phyloP scores from a whole-genome alignment of 179 eudicot species.

The Beta lomatogona region DNA sequence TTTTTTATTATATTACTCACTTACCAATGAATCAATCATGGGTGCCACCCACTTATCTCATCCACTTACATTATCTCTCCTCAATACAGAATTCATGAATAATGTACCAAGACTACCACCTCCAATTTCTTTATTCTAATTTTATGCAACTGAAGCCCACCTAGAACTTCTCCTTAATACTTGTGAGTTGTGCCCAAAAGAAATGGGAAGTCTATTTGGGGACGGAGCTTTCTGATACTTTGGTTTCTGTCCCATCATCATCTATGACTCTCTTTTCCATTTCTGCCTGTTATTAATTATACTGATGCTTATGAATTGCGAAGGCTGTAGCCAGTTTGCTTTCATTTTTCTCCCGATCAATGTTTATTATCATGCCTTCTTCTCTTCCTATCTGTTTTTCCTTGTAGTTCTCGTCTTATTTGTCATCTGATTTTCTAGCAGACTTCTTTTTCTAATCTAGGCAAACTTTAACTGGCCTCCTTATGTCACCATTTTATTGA shows the following conservation, averaged over 20 bases:
- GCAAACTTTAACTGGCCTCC: constrained; percentile 14
- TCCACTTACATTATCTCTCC: too few species aligned
- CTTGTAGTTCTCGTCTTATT: not conserved
- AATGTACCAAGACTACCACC: too few species aligned
- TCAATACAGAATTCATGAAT: too few species aligned
- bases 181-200: too few species aligned
- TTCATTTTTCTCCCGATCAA: not conserved
- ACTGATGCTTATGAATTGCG: not conserved
- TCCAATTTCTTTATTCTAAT: too few species aligned
- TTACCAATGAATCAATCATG: too few species aligned
- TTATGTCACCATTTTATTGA: constrained; percentile 25
- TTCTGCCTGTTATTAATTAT: constrained; percentile 3
- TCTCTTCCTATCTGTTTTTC: not conserved
- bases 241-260: not conserved
- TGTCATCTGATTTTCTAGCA: not conserved
- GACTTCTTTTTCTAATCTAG: not conserved
- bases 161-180: too few species aligned
- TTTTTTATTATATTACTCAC: too few species aligned
- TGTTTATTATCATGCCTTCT: not conserved
- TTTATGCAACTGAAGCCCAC: too few species aligned
- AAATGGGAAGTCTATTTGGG: not conserved
- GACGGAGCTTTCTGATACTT: not conserved
- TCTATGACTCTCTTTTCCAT: not conserved
- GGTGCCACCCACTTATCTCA: too few species aligned
- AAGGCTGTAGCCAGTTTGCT: not conserved